Conservation (phyloP, 1,139 yeast species). For the Yarrowia galli region DNA sequence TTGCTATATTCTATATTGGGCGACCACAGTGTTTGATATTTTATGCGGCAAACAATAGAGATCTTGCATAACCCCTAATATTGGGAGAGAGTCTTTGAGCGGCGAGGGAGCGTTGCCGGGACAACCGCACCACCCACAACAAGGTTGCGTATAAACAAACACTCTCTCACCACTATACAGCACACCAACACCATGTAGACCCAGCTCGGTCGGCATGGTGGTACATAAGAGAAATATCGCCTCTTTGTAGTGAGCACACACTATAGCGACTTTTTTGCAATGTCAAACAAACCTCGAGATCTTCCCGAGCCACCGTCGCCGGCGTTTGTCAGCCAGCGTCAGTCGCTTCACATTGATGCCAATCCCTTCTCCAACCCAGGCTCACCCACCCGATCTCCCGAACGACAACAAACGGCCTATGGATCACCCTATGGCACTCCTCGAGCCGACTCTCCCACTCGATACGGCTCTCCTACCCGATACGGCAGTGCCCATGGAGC, state of each 20-base stretch:
- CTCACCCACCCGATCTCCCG: slow-evolving; percentile 42
- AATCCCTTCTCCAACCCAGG: slow-evolving; percentile 39
- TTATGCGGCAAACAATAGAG: slow-evolving; percentile 20
- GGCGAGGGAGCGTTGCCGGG: slow-evolving; percentile 36
- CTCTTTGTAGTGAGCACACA: slow-evolving; percentile 9
- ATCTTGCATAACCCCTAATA: slow-evolving; percentile 30
- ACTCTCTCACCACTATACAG: not conserved
- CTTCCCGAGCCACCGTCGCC: slow-evolving; percentile 41
- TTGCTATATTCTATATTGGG: slow-evolving; percentile 12
- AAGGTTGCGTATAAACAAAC: slow-evolving; percentile 34
- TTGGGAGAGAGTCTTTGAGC: not conserved
- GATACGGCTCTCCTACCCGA: slow-evolving; percentile 45
- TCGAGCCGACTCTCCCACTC: slow-evolving; percentile 43
- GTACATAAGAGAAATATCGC: slow-evolving; percentile 33
- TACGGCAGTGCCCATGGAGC: slow-evolving; percentile 39
- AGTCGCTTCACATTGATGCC: slow-evolving; percentile 38
- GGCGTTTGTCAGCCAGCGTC: slow-evolving; percentile 39
- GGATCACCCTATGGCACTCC: slow-evolving; percentile 41
- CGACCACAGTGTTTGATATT: not conserved
- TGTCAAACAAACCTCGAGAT: slow-evolving; percentile 38
- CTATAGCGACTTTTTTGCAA: not conserved
- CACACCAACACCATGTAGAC: slow-evolving; percentile 25
- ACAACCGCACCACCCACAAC: not conserved
- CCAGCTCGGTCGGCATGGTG: slow-evolving; percentile 13
- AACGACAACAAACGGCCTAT: slow-evolving; percentile 40